Base-by-base conservation (phyloP, 805 yeast species). In the Saturnispora besseyi region DNA sequence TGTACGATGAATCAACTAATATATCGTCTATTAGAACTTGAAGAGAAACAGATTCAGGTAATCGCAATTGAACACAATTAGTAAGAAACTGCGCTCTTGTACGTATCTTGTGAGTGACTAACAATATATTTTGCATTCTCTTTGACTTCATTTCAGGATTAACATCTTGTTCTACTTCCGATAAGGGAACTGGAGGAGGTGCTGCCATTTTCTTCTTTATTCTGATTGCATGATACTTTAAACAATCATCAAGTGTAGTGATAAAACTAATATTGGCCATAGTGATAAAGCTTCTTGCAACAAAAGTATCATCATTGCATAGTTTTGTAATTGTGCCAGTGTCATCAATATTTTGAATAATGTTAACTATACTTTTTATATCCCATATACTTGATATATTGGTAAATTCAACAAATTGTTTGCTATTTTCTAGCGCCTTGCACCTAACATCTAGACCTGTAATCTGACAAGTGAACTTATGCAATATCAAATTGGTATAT, bases 21-120 rank as follows among this genome's bases (percentile, higher is more conserved):
- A 58, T 47, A 50, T 64, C 68, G 44, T 62, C 64, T 10, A 61
- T 15, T 13, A 52, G 30, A 21, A 61, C 32, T 18, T 51, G 44
- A 4, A 48, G 31, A 2, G 46, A 24, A 7, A 62, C 18, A 5
- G 50, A 50, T 2, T 57, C 56, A 7, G 45, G 41, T 8, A 62
- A 32, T 3, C 48, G 33, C 2, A 61, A 9, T 26, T 49, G 48
- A 26, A 59, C n/a, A 15, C 46, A 34, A 10, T 60, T 42, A n/a
- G 59, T 54, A 18, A 62, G 30, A 9, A 62, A 41, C 32, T 64
- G 68, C 5, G 58, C 37, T 47, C 63, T 56, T 1, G 58, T 48
- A 46, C 60, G 55, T 9, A 60, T 4, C 44, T 55, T 60, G 9
- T 62, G 59, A 8, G 59, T 46, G 10, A 62, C 32, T 13, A 48